phyloP scores from a whole-genome alignment of 495 filamentous ascomycete species.

The Pyronema domesticum region DNA sequence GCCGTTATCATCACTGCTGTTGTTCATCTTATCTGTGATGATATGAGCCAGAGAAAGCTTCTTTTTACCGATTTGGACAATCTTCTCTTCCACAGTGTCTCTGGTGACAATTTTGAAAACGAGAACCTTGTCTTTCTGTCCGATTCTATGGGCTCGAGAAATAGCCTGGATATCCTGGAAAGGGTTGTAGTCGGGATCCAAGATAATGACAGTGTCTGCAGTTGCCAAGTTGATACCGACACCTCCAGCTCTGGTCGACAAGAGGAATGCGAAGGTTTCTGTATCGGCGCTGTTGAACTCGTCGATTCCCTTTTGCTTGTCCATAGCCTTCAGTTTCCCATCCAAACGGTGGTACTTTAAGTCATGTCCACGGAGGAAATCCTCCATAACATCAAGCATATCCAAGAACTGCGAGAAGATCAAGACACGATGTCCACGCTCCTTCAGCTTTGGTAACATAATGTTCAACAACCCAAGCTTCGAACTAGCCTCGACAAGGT shows the following conservation, averaged over 20 bases:
- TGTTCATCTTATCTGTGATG: conserved; percentile 76
- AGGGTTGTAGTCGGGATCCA: conserved; percentile 96
- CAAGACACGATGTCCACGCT: conserved; percentile 77
- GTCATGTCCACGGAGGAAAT: conserved; percentile 60
- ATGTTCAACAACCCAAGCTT: conserved; percentile 76
- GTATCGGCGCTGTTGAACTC: conserved; percentile 76
- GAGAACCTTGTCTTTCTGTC: conserved; percentile 85
- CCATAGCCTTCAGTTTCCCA: conserved; percentile 54
- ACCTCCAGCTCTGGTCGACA: conserved; percentile 86
- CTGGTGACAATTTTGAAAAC: conserved; percentile 89
- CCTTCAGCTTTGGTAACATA: conserved; percentile 76
- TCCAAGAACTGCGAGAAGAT: conserved; percentile 94
- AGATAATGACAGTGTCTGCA: conserved; percentile 94
- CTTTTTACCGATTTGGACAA: conserved; percentile 85
- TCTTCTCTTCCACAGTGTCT: conserved; percentile 79
- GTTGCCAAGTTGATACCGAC: conserved; percentile 96
- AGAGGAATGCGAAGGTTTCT: conserved; percentile 66
- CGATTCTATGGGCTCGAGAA: conserved; percentile 85
- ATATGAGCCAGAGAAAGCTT: conserved; percentile 90
- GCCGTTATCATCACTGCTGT: conserved; percentile 53
- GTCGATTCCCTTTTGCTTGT: conserved; percentile 91
- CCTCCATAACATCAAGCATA: conserved; percentile 75
- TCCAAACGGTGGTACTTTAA: conserved; percentile 65
- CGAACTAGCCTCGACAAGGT: conserved; percentile 75
- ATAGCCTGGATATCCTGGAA: conserved; percentile 95